Evolutionary conservation across 2,329 filamentous ascomycete genomes (phyloP).

Genomic region (Ophiostoma montium): DNA sequence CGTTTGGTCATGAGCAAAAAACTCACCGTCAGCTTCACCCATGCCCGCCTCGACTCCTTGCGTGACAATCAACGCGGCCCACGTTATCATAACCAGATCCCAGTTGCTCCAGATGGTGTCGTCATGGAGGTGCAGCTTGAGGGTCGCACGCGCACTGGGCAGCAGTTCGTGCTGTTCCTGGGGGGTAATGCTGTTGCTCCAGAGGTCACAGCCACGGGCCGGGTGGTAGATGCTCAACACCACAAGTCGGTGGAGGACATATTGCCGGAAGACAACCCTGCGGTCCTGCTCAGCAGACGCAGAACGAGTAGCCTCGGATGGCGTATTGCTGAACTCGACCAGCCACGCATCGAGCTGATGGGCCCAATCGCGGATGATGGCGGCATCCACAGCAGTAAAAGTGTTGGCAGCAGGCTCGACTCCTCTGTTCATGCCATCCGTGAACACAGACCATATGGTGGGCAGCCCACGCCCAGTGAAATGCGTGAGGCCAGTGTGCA

Average conservation of each 20-base stretch:
- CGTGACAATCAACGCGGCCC: constrained; percentile 12
- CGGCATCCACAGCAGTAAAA: constrained; percentile 10
- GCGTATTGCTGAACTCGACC: constrained; percentile 9
- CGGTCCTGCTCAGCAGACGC: constrained; percentile 2
- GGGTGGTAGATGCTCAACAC: constrained; percentile 13
- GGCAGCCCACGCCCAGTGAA: constrained; percentile 13
- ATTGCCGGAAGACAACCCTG: constrained; percentile 10
- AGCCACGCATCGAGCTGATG: constrained; percentile 12
- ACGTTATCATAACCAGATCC: constrained; percentile 13
- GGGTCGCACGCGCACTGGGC: constrained; percentile 9
- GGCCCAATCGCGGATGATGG: constrained; percentile 13
- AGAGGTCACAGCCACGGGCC: constrained; percentile 11
- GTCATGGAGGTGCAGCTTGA: constrained; percentile 11
- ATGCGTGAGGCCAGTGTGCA: constrained; percentile 12
- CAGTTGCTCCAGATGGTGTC: constrained; percentile 12
- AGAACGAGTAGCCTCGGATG: neutral
- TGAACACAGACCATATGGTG: constrained; percentile 12
- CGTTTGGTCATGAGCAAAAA: neutral
- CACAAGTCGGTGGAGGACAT: constrained; percentile 11
- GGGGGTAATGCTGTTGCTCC: constrained; percentile 9
- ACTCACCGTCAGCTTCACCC: constrained; percentile 7
- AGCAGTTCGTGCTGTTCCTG: constrained; percentile 12
- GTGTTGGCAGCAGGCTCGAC: neutral
- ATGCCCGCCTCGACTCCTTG: constrained; percentile 10
- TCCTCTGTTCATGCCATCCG: neutral